A percentile compares a stretch with the other conserved stretches of the same genome.
phyloP scores from a whole-genome alignment of 2,329 filamentous ascomycete genomes.

The Ophiocordyceps polyrhachis-furcata region DNA sequence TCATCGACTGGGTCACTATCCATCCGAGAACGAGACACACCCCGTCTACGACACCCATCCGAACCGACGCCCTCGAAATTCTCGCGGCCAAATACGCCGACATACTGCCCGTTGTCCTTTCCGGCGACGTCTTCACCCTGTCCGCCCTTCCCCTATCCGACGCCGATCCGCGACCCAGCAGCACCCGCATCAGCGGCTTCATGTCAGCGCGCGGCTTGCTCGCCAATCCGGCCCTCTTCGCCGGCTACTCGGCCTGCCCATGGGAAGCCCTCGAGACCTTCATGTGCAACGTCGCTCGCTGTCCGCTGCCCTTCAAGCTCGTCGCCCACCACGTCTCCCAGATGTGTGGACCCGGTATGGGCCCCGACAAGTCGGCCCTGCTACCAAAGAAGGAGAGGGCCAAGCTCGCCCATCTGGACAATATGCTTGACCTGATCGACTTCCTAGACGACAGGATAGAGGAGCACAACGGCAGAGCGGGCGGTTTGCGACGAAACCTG shows the following conservation, averaged over 20 bases:
- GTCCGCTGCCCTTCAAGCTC: conserved; percentile 43
- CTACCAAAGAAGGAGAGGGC: conserved; percentile 38
- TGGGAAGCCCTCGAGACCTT: conserved; percentile 46
- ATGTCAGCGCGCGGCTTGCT: conserved; percentile 54
- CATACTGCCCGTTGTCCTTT: conserved; percentile 44
- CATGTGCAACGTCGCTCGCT: conserved; percentile 34
- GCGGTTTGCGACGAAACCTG: conserved; percentile 14
- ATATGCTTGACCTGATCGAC: conserved; percentile 40
- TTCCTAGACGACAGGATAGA: conserved; percentile 34
- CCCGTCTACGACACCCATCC: conserved; percentile 41
- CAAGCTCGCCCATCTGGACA: conserved; percentile 25
- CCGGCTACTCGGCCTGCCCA: conserved; percentile 34
- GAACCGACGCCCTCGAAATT: conserved; percentile 38
- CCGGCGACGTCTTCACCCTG: conserved; percentile 50
- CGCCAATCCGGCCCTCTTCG: conserved; percentile 48
- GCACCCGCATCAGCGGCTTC: conserved; percentile 38
- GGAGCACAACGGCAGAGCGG: conserved; percentile 13
- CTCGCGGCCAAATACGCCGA: conserved; percentile 32
- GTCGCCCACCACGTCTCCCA: conserved; percentile 47
- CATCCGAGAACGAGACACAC: conserved; percentile 46
- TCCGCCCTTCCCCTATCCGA: conserved; percentile 24
- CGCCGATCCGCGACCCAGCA: conserved; percentile 16
- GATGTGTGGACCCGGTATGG: conserved; percentile 43
- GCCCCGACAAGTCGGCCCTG: conserved; percentile 30
- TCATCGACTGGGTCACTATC: conserved; percentile 51